Base-by-base conservation (phyloP, 2,329 filamentous ascomycete genomes). In the Trichoderma asperellum region DNA sequence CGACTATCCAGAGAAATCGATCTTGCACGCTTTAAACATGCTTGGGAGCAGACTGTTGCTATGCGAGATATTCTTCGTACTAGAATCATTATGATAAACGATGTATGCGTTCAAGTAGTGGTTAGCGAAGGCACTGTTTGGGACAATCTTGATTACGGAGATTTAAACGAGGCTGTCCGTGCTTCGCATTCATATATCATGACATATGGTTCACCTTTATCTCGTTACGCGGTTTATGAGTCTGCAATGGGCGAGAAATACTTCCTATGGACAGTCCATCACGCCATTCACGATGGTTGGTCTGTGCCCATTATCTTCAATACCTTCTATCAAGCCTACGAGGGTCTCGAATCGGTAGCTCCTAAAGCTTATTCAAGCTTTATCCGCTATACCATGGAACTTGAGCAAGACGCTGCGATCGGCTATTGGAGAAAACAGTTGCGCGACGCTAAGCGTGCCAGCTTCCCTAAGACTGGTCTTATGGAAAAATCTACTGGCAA, bases 241-340 rank as follows among this genome's bases (percentile, higher is more conserved):
- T n/a, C 43, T 24, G 24, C 24, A 27, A 52, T 1, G 37, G 68
- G 58, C 7, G 56, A 64, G 2, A 27, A 57, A 7, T 73, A 68
- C 43, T 73, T 76, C 16, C 55, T 74, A 2, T 73, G 70, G 68
- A 72, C 72, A 8, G 69, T 71, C 8, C 75, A 76, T 40, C 75
- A 76, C 52, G 68, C 72, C 12, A 53, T 74, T 2, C 75, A 74
- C 32, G 75, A 76, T 59, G 73, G 71, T 24, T 75, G 72, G 72
- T 69, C 69, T 35, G 29, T 72, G 16, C 37, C 32, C 21, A 53
- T 70, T 43, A 47, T 60, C 21, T 57, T 68, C 18, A 56, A 27
- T 27, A 70, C 68, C 11, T 56, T 71, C 12, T n/a, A 43, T 21
- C 47, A 49, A 11, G 57, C 56, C 21, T 73, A 73, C 29, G 34